Evolutionary conservation across 2,329 filamentous ascomycete species (phyloP).

Genomic region (Cytospora schulzeri): DNA sequence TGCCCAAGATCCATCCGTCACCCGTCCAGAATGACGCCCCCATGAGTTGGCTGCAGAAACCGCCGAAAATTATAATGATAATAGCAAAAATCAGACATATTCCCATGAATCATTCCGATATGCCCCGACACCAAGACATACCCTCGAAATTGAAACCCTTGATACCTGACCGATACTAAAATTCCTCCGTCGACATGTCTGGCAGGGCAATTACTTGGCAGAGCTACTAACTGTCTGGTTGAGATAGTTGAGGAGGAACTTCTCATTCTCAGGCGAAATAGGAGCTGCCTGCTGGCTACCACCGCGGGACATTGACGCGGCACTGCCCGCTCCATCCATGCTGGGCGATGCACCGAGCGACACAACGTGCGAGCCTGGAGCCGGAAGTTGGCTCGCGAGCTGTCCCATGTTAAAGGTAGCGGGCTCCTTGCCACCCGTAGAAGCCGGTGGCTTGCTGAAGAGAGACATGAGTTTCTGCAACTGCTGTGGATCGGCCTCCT

Average conservation of each 20-base stretch:
- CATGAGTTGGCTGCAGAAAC: background rate
- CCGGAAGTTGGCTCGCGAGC: constrained; percentile 3
- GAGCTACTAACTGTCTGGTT: constrained; percentile 24
- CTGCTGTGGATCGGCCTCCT: constrained; percentile 45
- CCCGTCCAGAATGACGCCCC: constrained; percentile 1
- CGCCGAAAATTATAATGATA: background rate
- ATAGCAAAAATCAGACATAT: background rate
- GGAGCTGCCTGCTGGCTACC: constrained; percentile 23
- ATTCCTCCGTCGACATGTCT: background rate
- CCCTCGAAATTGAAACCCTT: background rate
- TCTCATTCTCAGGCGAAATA: constrained; percentile 27
- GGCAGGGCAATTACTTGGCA: constrained; percentile 8
- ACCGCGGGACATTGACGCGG: constrained; percentile 10
- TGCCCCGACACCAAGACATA: background rate
- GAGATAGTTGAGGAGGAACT: constrained; percentile 27
- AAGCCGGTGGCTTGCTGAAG: constrained; percentile 54
- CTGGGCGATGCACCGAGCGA: constrained; percentile 16
- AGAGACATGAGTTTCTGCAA: constrained; percentile 59
- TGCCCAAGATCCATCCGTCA: constrained; percentile 5
- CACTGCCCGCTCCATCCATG: constrained; percentile 8
- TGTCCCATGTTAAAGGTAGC: constrained; percentile 30
- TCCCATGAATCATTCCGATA: background rate
- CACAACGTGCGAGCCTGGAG: background rate
- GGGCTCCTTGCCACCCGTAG: constrained; percentile 37
- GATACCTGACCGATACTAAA: background rate